Base-by-base conservation (phyloP, 108 stramenopile genomes). In the Aurantiochytrium sp. region DNA sequence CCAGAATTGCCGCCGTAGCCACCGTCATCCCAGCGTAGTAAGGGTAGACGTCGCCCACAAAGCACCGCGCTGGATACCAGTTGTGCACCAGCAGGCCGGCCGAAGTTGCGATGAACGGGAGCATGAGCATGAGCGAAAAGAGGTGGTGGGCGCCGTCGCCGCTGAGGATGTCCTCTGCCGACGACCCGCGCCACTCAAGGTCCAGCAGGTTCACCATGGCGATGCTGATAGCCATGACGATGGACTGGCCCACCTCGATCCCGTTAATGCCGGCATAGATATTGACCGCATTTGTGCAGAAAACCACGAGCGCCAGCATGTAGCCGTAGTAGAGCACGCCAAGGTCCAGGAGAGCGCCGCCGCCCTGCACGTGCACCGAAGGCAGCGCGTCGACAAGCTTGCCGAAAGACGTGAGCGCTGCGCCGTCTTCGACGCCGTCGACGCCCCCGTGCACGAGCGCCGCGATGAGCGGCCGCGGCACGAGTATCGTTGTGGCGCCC, bases 201-300 rank as follows among this genome's bases (percentile, higher is more conserved):
- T 92, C 92, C 17, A 59, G 15, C 12, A 90, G 21, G 2, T 81
- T 89, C 27, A 91, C 87, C 3, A 87, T 36, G 73, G 96, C 86
- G 12, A 99, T 94, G 21, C 93, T 92, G 86, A 93, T 93, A 54
- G 91, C 97, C 81, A 97, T 97, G 17, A 97, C 93, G 88, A 95
- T 95, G 15, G 94, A 93, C 93, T 99, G 98, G 37, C 99, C 99
- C 19, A 94, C 95, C 91, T 99, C 99, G 31, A 99, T 90, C 0
- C 99, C 99, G 89, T 99, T 99, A 86, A 99, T 97, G 21, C 99
- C 99, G 19, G 99, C 99, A 85, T 97, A 97, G 65, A 99, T 99
- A 88, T 99, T 99, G 85, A 99, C 97, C 3, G 98, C 97, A 89
- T 99, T 99, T 39, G 99, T 98, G 92, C 98, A 98, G 93, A 99